Evolutionary conservation across 345 rosid genomes (phyloP).

Genomic region (Pseudoturritis turrita): DNA sequence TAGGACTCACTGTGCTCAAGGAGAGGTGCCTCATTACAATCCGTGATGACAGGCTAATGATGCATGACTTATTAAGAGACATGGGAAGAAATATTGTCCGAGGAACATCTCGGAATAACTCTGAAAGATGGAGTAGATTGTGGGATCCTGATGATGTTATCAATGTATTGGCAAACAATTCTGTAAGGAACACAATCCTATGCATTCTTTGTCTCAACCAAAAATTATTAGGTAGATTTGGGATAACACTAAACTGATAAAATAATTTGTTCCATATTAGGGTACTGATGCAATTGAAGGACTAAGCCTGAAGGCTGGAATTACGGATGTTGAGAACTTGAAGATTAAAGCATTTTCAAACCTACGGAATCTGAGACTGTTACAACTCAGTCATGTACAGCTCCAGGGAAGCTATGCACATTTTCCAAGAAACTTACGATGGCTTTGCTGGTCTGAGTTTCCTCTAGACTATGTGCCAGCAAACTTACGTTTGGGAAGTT

Average conservation of each 20-base stretch:
- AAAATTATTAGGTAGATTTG: background rate
- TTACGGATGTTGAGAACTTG: background rate
- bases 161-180: background rate
- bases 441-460: background rate
- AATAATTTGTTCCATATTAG: slow-evolving; percentile 4
- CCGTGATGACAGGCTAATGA: slow-evolving; percentile 7
- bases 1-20: background rate
- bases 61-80: slow-evolving; percentile 33
- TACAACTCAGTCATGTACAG: slow-evolving; percentile 2
- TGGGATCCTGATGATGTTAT: slow-evolving; percentile 18
- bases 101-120: background rate
- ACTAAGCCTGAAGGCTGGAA: background rate
- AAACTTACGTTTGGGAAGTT: background rate
- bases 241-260: background rate
- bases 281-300: slow-evolving; percentile 14
- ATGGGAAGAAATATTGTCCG: slow-evolving; percentile 33
- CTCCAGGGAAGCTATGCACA: background rate
- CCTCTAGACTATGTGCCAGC: background rate
- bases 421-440: background rate
- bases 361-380: background rate
- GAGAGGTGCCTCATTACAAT: background rate
- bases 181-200: background rate
- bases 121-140: slow-evolving; percentile 21
- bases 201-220: background rate
- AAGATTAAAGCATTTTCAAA: slow-evolving; percentile 2